These are phyloP conservation scores for Cladobotryum mycophilum DNA, from an alignment of 2,329 filamentous ascomycete species.

Conservation along the genomic window DNA sequence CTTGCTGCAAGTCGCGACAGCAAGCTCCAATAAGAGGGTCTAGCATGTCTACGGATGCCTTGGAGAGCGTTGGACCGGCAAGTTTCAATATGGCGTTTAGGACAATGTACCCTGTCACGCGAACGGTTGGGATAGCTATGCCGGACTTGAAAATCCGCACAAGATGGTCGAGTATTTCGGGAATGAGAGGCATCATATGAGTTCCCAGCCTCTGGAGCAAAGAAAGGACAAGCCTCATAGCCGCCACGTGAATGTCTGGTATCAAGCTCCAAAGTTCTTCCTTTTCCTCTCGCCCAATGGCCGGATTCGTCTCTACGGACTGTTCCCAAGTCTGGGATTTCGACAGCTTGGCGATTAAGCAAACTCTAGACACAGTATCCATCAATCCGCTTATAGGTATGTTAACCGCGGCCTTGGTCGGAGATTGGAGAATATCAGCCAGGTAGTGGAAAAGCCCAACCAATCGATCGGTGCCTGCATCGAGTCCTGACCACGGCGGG, in stretches of 20 bases:
- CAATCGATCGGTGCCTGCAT: slow-evolving; percentile 64
- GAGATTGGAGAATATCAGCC: slow-evolving; percentile 53
- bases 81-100: slow-evolving; percentile 51
- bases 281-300: slow-evolving; percentile 72
- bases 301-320: slow-evolving; percentile 59
- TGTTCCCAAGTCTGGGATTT: slow-evolving; percentile 41
- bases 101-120: slow-evolving; percentile 55
- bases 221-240: slow-evolving; percentile 55
- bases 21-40: slow-evolving; percentile 57
- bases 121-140: slow-evolving; percentile 47
- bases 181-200: slow-evolving; percentile 52
- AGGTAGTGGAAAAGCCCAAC: slow-evolving; percentile 60
- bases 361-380: slow-evolving; percentile 64
- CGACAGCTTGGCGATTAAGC: slow-evolving; percentile 55
- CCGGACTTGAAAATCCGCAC: slow-evolving; percentile 62
- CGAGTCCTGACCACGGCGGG: slow-evolving; percentile 68
- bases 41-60: slow-evolving; percentile 58
- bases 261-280: slow-evolving; percentile 70
- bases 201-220: slow-evolving; percentile 53
- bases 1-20: slow-evolving; percentile 66
- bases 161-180: slow-evolving; percentile 64
- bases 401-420: slow-evolving; percentile 59
- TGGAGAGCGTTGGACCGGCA: slow-evolving; percentile 61
- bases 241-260: slow-evolving; percentile 66
- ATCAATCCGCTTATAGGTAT: slow-evolving; percentile 62